Evolutionary conservation across 352 stramenopile species (phyloP), one percentile per base, ranked within the genome.

Genomic region (Ophiocytium majus): DNA sequence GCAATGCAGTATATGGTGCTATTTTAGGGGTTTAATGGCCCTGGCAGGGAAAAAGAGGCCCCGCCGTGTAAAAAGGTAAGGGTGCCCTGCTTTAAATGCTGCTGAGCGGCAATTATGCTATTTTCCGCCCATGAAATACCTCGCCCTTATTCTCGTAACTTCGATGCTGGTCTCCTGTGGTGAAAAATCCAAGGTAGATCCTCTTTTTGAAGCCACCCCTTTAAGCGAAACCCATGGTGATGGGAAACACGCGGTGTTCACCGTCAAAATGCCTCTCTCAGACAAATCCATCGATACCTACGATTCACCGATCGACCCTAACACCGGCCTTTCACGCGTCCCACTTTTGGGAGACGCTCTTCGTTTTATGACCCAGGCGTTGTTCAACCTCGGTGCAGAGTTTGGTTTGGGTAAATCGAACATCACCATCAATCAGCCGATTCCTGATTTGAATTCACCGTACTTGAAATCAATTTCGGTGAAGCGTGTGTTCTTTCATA

Each of bases 401-500:
- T 71, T 71, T 23, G 57, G 57, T 71, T 23, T 28, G 19, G 57
- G 57, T 23, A 23, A 28, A 23, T 23, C 57, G 57, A 28, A 71
- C 19, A 71, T 71, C 19, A 23, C 23, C 28, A 23, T 71, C 57
- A 23, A 71, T 28, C 57, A 71, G 57, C 57, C 57, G 19, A 71
- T 28, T 23, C 57, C 57, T 71, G 57, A 71, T 23, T 71, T 71
- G 23, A 23, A 23, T 23, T 23, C 23, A n/a, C n/a, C n/a, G 28
- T 23, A 23, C 19, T 71, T 71, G 19, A 71, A 71, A 71, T 23
- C 23, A 71, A 28, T 71, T 28, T 28, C 19, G 57, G 28, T 71
- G 19, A 71, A 71, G 57, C 57, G 57, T 71, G 57, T 71, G 57
- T 71, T 71, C 57, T 71, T 71, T 71, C 28, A 71, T 28, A 71